Base-by-base conservation (phyloP, 2,329 filamentous ascomycete genomes). In the Dactylellina parvicollis region DNA sequence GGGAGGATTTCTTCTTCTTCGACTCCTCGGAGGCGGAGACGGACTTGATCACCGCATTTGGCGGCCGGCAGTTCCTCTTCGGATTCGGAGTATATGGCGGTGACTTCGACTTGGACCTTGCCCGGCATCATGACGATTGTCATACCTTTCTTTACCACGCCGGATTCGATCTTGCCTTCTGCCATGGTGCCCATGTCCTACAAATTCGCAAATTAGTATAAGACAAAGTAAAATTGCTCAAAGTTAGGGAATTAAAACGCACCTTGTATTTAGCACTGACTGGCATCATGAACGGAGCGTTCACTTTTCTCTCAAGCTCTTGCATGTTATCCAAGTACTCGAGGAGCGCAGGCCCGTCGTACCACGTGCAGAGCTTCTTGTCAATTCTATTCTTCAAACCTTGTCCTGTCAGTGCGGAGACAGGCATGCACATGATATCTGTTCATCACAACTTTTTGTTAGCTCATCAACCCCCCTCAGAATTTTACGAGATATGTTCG, bases 251-350 rank as follows among this genome's bases (percentile, higher is more conserved):
- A 22, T 8, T 32, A 34, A 40, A 16, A 38, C 46, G 26, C 38
- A 75, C 75, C 75, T 91, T 88, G 84, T 98, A 99, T 83, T 99
- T 99, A 82, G 92, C 92, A 75, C 91, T 91, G 76, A 99, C 86
- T 7, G 95, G 91, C 93, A 99, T 97, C 95, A 99, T 98, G 86
- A 99, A 98, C 8, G 95, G 94, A 1, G 95, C 95, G 78, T 96
- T 96, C 78, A 97, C 83, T 85, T 98, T 99, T 78, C 95, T 92
- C 81, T 99, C 94, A 38, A 97, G 86, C 10, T 94, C 88, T 79
- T 90, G 88, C 92, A 98, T 97, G 80, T 87, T 85, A 80, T 97
- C 94, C n/a, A 99, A 88, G 82, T 93, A 97, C 82, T 98, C 94
- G 18, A 99, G 88, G 49, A 99, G 87, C 18, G 93, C 95, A 8